Conservation (phyloP, 257 asterid genomes). For the Anisodus acutangulus region DNA sequence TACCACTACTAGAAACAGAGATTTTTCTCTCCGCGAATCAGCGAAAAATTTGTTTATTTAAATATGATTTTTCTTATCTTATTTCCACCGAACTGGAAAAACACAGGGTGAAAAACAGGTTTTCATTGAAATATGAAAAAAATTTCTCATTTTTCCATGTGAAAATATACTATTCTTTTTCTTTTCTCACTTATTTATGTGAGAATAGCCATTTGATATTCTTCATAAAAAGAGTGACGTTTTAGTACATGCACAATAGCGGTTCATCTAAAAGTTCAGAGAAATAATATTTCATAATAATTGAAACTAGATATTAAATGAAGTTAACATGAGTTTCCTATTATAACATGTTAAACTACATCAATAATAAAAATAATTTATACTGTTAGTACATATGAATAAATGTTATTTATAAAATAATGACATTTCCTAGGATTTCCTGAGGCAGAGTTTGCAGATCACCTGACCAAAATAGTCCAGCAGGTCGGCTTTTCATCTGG, state of each 20-base stretch:
- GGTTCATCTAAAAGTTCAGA: neutral
- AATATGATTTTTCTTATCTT: too few relatives aligned
- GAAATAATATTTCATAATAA: neutral
- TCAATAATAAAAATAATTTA: neutral
- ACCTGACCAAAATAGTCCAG: conserved; percentile 27
- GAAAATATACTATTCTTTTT: too few relatives aligned
- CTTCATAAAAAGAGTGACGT: neutral
- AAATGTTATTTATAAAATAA: neutral
- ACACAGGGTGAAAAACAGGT: neutral
- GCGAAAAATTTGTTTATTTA: too few relatives aligned
- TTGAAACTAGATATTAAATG: neutral
- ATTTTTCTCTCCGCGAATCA: too few relatives aligned
- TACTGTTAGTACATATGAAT: neutral
- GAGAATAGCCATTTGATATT: too few relatives aligned
- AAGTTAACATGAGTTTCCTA: neutral
- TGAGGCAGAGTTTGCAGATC: conserved; percentile 23
- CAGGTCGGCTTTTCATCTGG: conserved; percentile 18
- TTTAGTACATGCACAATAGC: neutral
- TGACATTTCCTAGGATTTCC: neutral
- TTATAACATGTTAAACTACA: neutral
- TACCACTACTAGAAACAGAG: neutral
- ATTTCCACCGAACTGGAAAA: too few relatives aligned
- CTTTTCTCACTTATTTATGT: too few relatives aligned
- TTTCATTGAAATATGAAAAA: too few relatives aligned
- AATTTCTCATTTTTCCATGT: too few relatives aligned